Conservation (phyloP, 1,284 basidiomycete genomes). For the Puccinia coronata region DNA sequence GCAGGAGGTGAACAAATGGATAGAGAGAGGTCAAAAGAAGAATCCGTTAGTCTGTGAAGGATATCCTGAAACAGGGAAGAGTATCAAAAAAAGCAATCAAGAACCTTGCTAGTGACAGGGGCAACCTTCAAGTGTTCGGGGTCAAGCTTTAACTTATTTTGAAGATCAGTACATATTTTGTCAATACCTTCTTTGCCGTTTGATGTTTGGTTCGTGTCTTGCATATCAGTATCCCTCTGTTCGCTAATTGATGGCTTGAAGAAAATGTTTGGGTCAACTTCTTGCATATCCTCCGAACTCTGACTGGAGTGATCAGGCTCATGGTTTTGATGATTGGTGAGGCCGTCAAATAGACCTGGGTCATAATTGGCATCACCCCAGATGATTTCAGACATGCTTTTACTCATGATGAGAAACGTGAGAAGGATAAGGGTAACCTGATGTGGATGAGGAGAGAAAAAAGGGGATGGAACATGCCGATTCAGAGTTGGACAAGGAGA, state of each 20-base stretch:
- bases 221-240: too few species aligned
- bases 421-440: too few species aligned
- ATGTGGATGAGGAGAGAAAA: too few species aligned
- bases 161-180: neutral
- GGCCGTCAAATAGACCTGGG: too few species aligned
- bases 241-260: neutral
- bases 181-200: neutral
- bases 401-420: too few species aligned
- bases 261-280: too few species aligned
- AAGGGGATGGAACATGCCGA: too few species aligned
- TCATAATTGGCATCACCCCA: too few species aligned
- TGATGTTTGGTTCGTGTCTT: too few species aligned
- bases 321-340: neutral
- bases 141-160: neutral
- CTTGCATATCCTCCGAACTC: too few species aligned
- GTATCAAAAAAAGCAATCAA: neutral
- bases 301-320: neutral
- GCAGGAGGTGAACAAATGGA: neutral
- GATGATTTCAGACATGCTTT: too few species aligned
- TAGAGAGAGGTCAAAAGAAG: neutral
- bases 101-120: neutral
- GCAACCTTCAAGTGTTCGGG: neutral
- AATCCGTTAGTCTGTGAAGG: neutral
- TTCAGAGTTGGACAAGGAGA: too few species aligned
- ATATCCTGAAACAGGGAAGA: neutral